Evolutionary conservation across 202 grass and related monocot genomes (phyloP).

Genomic region (Setaria viridis): DNA sequence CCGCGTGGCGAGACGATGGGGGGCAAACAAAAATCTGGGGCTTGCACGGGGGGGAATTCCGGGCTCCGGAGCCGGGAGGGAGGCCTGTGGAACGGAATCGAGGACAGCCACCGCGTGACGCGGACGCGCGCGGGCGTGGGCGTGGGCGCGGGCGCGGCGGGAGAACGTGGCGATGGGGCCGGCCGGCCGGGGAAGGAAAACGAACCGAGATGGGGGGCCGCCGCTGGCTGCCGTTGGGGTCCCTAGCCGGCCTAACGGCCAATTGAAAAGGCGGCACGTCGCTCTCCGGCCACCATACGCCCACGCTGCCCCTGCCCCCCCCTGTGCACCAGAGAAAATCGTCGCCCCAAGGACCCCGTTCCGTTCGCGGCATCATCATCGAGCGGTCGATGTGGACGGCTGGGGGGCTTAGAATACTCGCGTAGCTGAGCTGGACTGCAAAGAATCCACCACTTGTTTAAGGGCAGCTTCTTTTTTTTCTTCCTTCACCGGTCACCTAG

Average conservation of each 20-base stretch:
- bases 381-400: constrained; percentile 26
- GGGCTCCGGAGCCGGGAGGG: not conserved
- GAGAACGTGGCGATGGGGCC: constrained; percentile 12
- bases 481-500: not conserved
- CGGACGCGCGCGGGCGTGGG: not conserved
- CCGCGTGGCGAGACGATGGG: not conserved
- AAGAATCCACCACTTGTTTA: constrained; percentile 5
- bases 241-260: constrained; percentile 35
- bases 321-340: not conserved
- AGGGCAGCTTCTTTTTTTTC: too few relatives aligned
- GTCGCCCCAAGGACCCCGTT: not conserved
- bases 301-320: not conserved
- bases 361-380: not conserved
- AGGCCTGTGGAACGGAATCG: constrained; percentile 35
- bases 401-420: not conserved
- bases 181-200: not conserved
- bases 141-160: not conserved
- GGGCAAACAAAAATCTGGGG: not conserved
- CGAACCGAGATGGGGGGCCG: not conserved
- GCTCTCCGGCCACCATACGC: constrained; percentile 28
- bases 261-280: constrained; percentile 38
- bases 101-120: constrained; percentile 30
- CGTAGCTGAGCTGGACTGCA: constrained; percentile 35
- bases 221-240: not conserved
- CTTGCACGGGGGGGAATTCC: not conserved